A percentile compares a stretch with the other conserved stretches of the same genome.
phyloP scores from a whole-genome alignment of 2,329 filamentous ascomycete species.

The Penicillium vulpinum region DNA sequence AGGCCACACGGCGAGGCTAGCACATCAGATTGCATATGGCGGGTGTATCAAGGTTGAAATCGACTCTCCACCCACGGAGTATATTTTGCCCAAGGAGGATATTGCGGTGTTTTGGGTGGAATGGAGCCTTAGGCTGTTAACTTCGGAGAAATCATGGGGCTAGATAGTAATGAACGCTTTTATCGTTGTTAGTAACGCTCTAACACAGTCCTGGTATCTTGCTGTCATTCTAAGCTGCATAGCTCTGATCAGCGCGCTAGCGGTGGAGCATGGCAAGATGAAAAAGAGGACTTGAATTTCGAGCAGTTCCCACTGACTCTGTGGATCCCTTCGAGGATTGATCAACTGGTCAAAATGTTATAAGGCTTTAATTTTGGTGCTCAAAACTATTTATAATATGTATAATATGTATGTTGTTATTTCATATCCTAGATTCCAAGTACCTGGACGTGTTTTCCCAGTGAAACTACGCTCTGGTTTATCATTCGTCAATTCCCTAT shows the following conservation, averaged over 20 bases:
- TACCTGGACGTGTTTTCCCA: neutral
- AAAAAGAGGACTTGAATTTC: neutral
- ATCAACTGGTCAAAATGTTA: neutral
- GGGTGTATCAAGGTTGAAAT: too few relatives aligned
- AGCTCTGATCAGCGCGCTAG: neutral
- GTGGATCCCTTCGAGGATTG: too few relatives aligned
- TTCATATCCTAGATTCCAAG: neutral
- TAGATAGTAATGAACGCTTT: too few relatives aligned
- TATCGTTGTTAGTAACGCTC: neutral
- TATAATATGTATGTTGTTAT: neutral
- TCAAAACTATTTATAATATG: neutral
- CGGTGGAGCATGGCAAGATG: neutral
- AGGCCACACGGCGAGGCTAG: too few relatives aligned
- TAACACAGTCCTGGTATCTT: neutral
- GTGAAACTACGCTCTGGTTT: too few relatives aligned
- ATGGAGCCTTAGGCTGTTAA: too few relatives aligned
- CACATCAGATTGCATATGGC: too few relatives aligned
- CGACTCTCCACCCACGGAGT: too few relatives aligned
- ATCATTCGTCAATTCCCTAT: too few relatives aligned
- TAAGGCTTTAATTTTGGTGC: neutral
- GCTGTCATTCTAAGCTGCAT: neutral
- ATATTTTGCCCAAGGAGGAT: too few relatives aligned
- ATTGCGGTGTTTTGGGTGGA: too few relatives aligned
- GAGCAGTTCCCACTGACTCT: neutral
- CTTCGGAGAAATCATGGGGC: too few relatives aligned